A percentile compares a stretch with the other conserved stretches of the same genome.
These are phyloP conservation scores for Neonectria ditissima DNA, from an alignment of 2,329 filamentous ascomycete genomes.

Conservation along the genomic window DNA sequence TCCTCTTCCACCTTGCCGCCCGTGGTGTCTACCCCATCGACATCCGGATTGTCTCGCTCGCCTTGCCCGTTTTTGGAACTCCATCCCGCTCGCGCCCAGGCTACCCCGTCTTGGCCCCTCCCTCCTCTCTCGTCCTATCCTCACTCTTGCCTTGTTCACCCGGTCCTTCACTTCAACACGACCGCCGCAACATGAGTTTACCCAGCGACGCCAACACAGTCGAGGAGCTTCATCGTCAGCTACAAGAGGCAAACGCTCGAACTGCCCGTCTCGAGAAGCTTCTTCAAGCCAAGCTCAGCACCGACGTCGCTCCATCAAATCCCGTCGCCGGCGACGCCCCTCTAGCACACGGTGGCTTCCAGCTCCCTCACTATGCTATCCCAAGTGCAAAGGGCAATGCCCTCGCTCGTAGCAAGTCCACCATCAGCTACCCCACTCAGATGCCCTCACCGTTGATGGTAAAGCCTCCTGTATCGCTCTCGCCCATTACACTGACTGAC, in stretches of 20 bases:
- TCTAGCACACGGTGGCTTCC: constrained; percentile 31
- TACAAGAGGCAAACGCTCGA: constrained; percentile 36
- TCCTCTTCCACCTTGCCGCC: constrained; percentile 21
- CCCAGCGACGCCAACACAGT: constrained; percentile 31
- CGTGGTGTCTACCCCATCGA: constrained; percentile 25
- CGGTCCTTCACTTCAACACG: neutral
- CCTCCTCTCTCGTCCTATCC: constrained; percentile 23
- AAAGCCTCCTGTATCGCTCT: constrained; percentile 28
- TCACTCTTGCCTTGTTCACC: constrained; percentile 11
- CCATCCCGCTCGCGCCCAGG: constrained; percentile 25
- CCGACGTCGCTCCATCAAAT: constrained; percentile 36
- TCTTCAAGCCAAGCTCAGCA: constrained; percentile 36
- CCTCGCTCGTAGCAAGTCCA: constrained; percentile 46
- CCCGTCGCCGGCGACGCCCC: constrained; percentile 33
- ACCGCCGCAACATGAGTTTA: constrained; percentile 41
- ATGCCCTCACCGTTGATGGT: constrained; percentile 37
- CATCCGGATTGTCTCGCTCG: constrained; percentile 22
- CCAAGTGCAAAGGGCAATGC: constrained; percentile 38
- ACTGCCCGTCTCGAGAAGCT: constrained; percentile 41
- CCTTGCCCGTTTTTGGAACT: neutral
- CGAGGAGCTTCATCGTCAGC: constrained; percentile 45
- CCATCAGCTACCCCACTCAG: constrained; percentile 44
- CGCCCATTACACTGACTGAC: constrained; percentile 28
- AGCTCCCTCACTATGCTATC: constrained; percentile 35
- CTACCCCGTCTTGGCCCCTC: constrained; percentile 25